Percentiles rank a stretch among this genome's conserved stretches.
These are phyloP conservation scores for Neurospora sp. DNA, from an alignment of 495 filamentous ascomycete species.

Conservation along the genomic window DNA sequence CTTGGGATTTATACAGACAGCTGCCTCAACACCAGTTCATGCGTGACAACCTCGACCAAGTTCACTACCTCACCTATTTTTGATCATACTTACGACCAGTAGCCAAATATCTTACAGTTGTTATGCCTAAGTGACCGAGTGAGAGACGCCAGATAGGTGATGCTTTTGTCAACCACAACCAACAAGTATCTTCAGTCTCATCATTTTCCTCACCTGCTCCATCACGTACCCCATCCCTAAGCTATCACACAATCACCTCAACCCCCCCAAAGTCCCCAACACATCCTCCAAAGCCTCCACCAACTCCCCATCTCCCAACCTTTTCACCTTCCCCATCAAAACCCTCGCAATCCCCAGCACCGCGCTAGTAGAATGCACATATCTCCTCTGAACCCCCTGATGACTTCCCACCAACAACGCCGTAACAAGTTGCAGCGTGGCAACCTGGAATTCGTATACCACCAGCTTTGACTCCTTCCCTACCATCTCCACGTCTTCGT, in stretches of 20 bases:
- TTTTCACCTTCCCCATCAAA: slow-evolving; percentile 16
- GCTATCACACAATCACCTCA: slow-evolving; percentile 4
- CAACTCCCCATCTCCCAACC: slow-evolving; percentile 4
- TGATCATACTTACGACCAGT: no score
- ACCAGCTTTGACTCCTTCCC: background rate
- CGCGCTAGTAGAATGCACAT: slow-evolving; percentile 29
- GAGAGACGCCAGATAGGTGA: no score
- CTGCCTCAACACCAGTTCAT: no score
- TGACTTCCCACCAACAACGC: slow-evolving; percentile 36
- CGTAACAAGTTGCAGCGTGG: slow-evolving; percentile 40
- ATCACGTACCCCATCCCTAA: no score
- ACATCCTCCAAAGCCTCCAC: slow-evolving; percentile 18
- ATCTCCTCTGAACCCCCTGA: slow-evolving; percentile 34
- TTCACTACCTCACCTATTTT: no score
- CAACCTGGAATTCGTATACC: slow-evolving; percentile 38
- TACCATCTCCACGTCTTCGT: background rate
- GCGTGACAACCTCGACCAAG: no score
- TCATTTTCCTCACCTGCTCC: no score
- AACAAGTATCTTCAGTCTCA: no score
- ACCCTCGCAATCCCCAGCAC: slow-evolving; percentile 29
- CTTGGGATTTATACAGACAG: background rate
- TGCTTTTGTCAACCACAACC: no score
- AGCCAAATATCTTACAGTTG: no score
- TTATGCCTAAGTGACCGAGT: no score
- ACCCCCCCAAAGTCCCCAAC: slow-evolving; percentile 9